phyloP scores from a whole-genome alignment of 2,329 filamentous ascomycete species.

The Trichophyton mentagrophytes region DNA sequence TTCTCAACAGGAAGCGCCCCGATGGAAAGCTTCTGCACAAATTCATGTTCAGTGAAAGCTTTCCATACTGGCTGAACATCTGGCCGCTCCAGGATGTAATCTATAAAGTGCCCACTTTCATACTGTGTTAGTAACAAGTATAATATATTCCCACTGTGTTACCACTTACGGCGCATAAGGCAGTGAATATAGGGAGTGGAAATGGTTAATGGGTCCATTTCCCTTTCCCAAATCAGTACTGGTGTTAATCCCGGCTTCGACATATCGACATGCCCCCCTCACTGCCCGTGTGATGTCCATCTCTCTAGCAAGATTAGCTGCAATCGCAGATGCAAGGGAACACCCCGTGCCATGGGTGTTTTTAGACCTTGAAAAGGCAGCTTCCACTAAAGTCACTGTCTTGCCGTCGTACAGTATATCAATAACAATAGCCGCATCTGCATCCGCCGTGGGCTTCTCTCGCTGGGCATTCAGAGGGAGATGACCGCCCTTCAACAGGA shows the following conservation, averaged over 20 bases:
- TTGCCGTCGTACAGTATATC: conserved; percentile 61
- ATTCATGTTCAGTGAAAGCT: conserved; percentile 65
- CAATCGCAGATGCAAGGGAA: conserved; percentile 67
- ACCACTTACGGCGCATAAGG: conserved; percentile 44
- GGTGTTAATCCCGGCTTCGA: conserved; percentile 49
- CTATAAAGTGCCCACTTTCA: conserved; percentile 59
- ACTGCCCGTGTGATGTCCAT: conserved; percentile 40
- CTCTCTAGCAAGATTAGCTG: conserved; percentile 46
- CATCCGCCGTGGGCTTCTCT: conserved; percentile 43
- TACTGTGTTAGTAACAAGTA: no score
- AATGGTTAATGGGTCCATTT: conserved; percentile 54
- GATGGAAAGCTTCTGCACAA: conserved; percentile 62
- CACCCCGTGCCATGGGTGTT: conserved; percentile 95
- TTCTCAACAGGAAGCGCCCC: conserved; percentile 61
- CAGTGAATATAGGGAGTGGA: conserved; percentile 48
- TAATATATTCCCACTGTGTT: no score
- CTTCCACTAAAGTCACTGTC: conserved; percentile 51
- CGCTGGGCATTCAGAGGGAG: conserved; percentile 58
- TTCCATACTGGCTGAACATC: conserved; percentile 67
- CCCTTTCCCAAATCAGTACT: conserved; percentile 46
- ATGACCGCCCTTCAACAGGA: conserved; percentile 85
- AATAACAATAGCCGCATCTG: conserved; percentile 54
- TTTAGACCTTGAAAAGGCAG: conserved; percentile 55
- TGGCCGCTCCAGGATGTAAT: conserved; percentile 63
- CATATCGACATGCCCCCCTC: conserved; percentile 44